A percentile compares a stretch with the other conserved stretches of the same genome.
Evolutionary conservation across 306 rosid genomes (phyloP).

Genomic region (Ceratonia siliqua): DNA sequence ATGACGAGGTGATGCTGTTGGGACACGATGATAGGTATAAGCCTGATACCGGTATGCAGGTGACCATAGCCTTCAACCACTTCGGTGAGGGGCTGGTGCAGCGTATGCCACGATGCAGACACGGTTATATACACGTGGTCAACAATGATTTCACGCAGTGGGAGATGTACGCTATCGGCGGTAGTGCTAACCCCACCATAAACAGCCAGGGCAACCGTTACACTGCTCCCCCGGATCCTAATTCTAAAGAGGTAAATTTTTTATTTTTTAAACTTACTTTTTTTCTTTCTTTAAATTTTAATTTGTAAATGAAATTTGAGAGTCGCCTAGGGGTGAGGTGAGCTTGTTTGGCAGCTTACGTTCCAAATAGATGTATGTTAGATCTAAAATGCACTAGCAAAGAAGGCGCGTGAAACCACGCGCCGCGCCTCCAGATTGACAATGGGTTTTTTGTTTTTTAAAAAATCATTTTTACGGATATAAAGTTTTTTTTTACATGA

Average conservation of each 20-base stretch:
- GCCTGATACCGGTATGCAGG: conserved; percentile 81
- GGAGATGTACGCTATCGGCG: conserved; percentile 97
- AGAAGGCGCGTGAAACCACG: no score
- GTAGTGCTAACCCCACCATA: conserved; percentile 76
- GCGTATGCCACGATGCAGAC: conserved; percentile 88
- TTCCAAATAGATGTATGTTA: no score
- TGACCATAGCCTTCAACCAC: conserved; percentile 89
- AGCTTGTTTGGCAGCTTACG: no score
- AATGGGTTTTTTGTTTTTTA: no score
- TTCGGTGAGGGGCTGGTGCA: conserved; percentile 79
- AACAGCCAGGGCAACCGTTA: conserved; percentile 84
- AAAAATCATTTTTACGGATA: no score
- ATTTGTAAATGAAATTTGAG: no score
- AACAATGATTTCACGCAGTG: conserved; percentile 81
- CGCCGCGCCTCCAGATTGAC: no score
- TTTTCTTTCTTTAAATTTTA: no score
- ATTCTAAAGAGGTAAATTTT: conserved; percentile 73
- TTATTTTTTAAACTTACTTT: no score
- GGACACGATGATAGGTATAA: conserved; percentile 81
- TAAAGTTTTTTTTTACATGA: no score
- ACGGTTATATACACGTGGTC: conserved; percentile 84
- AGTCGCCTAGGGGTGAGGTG: no score
- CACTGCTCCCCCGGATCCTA: conserved; percentile 58
- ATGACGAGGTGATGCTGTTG: conserved; percentile 81
- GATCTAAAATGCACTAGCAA: no score